phyloP scores from a whole-genome alignment of 306 rosid genomes.

The Alnus glutinosa region DNA sequence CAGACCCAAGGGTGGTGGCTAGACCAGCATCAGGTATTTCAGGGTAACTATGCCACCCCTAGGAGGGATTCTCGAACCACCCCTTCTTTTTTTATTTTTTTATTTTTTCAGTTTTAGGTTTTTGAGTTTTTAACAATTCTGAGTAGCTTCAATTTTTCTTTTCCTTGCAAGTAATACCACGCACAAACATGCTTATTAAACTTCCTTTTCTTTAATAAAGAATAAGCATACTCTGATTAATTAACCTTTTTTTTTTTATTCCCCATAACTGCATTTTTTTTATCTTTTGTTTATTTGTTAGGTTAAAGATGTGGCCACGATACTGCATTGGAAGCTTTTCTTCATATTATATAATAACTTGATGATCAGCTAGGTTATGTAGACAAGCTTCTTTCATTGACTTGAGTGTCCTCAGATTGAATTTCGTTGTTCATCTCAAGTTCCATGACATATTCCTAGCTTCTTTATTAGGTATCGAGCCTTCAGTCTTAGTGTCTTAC shows the following conservation, averaged over 20 bases:
- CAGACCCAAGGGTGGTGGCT: too few species aligned
- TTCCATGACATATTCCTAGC: slow-evolving; percentile 11
- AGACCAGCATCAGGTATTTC: too few species aligned
- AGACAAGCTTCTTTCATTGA: slow-evolving; percentile 20
- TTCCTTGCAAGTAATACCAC: too few species aligned
- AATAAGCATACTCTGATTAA: slow-evolving; percentile 1
- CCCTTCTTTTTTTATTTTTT: too few species aligned
- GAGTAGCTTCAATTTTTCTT: too few species aligned
- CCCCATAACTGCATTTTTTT: not conserved
- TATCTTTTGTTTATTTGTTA: slow-evolving; percentile 52
- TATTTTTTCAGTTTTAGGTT: too few species aligned
- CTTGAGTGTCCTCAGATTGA: not conserved
- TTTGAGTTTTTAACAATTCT: too few species aligned
- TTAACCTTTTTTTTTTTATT: too few species aligned
- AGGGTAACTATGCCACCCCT: too few species aligned
- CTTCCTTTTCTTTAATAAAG: slow-evolving; percentile 13
- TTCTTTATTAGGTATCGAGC: not conserved
- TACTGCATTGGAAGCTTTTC: slow-evolving; percentile 95
- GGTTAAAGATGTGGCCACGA: slow-evolving; percentile 98
- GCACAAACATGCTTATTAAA: too few species aligned
- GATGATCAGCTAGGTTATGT: slow-evolving; percentile 30
- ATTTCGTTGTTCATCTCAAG: slow-evolving; percentile 22
- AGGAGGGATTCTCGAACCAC: too few species aligned
- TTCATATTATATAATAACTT: slow-evolving; percentile 29
- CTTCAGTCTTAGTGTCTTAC: not conserved